Conservation (phyloP, 2,329 filamentous ascomycete species). For the Fusarium algeriense region DNA sequence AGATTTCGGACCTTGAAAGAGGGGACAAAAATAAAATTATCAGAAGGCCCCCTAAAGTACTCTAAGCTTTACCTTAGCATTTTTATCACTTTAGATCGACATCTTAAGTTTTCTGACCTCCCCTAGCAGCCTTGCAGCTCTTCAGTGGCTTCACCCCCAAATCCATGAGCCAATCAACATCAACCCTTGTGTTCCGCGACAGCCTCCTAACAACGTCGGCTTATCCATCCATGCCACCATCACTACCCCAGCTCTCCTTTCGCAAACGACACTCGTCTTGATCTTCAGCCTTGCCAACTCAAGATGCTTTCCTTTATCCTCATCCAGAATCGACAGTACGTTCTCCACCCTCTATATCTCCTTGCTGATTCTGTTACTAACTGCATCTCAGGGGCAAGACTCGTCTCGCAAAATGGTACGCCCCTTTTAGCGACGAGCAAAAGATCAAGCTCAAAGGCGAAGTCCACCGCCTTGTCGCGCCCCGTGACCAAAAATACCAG, state of each 20-base stretch:
- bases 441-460: slow-evolving; percentile 99
- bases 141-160: slow-evolving; percentile 8
- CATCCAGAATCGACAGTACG: slow-evolving; percentile 88
- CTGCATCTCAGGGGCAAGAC: slow-evolving; percentile 84
- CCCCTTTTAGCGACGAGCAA: slow-evolving; percentile 97
- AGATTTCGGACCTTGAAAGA: no score
- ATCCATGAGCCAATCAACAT: slow-evolving; percentile 20
- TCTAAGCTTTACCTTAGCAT: no score
- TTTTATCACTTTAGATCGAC: no score
- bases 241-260: slow-evolving; percentile 24
- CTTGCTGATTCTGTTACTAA: not conserved
- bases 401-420: slow-evolving; percentile 98
- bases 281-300: slow-evolving; percentile 10
- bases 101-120: no score
- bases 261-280: slow-evolving; percentile 7
- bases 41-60: no score
- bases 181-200: slow-evolving; percentile 29
- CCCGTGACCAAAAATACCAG: slow-evolving; percentile 98
- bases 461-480: slow-evolving; percentile 96
- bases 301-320: slow-evolving; percentile 85
- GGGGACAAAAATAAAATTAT: no score
- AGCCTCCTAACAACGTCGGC: slow-evolving; percentile 32
- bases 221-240: slow-evolving; percentile 33
- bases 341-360: not conserved
- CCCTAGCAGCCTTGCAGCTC: not conserved